A percentile compares a stretch with the other conserved stretches of the same genome.
These are phyloP conservation scores for Fusarium fracticaudum DNA, from an alignment of 2,329 filamentous ascomycete genomes.

Conservation along the genomic window DNA sequence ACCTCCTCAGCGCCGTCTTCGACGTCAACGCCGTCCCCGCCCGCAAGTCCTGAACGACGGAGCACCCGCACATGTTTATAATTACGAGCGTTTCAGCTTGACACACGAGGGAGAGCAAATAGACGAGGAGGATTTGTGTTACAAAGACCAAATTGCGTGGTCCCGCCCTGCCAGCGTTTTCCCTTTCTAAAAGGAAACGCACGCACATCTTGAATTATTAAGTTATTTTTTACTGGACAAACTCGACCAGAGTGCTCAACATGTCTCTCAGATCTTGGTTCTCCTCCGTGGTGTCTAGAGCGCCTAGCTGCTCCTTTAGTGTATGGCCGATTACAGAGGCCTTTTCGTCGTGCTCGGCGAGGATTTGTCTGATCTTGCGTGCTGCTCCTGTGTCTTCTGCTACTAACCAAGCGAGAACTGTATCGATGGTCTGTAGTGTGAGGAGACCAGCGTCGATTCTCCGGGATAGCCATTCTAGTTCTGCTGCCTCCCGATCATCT, in stretches of 20 bases:
- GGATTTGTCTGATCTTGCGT: conserved; percentile 67
- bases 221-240: conserved; percentile 52
- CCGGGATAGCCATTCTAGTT: conserved; percentile 77
- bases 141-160: conserved; percentile 31
- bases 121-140: conserved; percentile 24
- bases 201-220: conserved; percentile 37
- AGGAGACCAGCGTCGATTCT: conserved; percentile 87
- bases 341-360: conserved; percentile 75
- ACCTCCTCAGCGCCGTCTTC: conserved; percentile 85
- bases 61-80: conserved; percentile 10
- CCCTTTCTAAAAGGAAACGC: conserved; percentile 7
- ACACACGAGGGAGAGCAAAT: conserved; percentile 4
- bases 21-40: conserved; percentile 78
- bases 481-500: conserved; percentile 59
- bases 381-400: conserved; percentile 86
- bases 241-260: conserved; percentile 62
- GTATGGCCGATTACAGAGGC: conserved; percentile 72
- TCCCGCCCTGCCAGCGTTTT: conserved; percentile 15
- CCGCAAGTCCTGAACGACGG: conserved; percentile 38
- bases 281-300: conserved; percentile 65
- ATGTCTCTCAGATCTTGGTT: conserved; percentile 68
- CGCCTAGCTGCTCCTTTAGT: conserved; percentile 68
- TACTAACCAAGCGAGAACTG: conserved; percentile 87
- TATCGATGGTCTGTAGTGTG: conserved; percentile 83
- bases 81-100: conserved; percentile 24